Evolutionary conservation across 129 eudicot genomes (phyloP), one percentile per base, ranked within the genome.

Genomic region (Artemisia annua): DNA sequence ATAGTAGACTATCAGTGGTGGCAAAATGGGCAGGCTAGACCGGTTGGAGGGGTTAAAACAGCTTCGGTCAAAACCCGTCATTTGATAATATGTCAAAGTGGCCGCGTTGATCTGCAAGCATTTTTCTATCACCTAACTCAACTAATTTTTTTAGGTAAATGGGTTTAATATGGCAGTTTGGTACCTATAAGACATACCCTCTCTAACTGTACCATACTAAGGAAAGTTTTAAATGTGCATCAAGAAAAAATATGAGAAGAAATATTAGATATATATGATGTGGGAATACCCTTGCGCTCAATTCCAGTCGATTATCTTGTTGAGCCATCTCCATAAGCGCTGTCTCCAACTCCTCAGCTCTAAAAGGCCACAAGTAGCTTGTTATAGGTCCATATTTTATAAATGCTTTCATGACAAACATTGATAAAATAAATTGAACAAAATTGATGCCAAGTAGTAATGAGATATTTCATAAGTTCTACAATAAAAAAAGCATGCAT

Each of bases 311-410:
- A 80, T 94, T 94, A 80, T 94, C 98, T 79, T 90, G 75, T 71
- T 80, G 70, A 70, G 86, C 98, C 83, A 89, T 87, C 87, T 89
- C 96, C 87, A 86, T 88, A 32, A 93, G 78, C 39, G 98, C 98
- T 51, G 90, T 81, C 94, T 90, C 98, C 79, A 93, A 79, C 72
- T 93, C 98, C 73, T 93, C 98, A 44, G 98, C 87, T 82, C 98
- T 93, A 82, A 44, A 64, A 68, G 67, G 69, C 59, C 75, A 52
- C 17, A 60, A 73, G 70, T 19, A 70, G 48, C 71, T 52, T 49
- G 43, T 67, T 16, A 69, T 24, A 17, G 32, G 58, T 61, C 78
- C 63, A 54, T 22, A 26, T 63, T 20, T 28, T 30, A 30, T 30
- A 26, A 26, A 61, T 77, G 78, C 52, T 63, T 28, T 48, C 39